Evolutionary conservation across 441 rosid species (phyloP).

Genomic region (Erodium moschatum): DNA sequence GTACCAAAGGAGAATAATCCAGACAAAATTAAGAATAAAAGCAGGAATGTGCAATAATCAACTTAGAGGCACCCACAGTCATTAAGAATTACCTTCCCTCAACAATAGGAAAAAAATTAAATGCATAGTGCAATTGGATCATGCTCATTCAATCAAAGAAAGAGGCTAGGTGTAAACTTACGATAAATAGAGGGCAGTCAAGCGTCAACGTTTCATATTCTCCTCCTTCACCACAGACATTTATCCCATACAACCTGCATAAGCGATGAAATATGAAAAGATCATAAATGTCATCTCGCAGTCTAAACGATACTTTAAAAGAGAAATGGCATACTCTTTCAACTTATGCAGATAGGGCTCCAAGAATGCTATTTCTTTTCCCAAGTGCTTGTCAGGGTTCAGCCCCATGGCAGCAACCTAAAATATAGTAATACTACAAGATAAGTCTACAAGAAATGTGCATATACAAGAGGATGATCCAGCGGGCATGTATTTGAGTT

Average conservation of each 20-base stretch:
- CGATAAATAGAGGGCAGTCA: conserved; percentile 87
- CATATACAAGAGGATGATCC: conserved; percentile 10
- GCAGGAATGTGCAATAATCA: not conserved
- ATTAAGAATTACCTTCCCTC: not conserved
- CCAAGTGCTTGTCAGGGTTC: conserved; percentile 79
- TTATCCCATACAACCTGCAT: conserved; percentile 72
- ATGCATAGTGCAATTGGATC: conserved; percentile 8
- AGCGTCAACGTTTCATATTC: conserved; percentile 92
- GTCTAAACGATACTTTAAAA: not conserved
- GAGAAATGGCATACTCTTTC: conserved; percentile 56
- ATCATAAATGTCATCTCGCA: not conserved
- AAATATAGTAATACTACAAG: conserved; percentile 20
- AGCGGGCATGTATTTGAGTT: not conserved
- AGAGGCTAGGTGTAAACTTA: conserved; percentile 28
- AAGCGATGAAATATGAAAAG: conserved; percentile 5
- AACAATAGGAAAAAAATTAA: not conserved
- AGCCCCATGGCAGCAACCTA: conserved; percentile 95
- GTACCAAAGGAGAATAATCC: not conserved
- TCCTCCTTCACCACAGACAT: conserved; percentile 97
- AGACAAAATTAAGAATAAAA: not conserved
- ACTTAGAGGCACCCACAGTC: conserved; percentile 2
- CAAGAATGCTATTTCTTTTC: conserved; percentile 67
- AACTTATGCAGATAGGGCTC: conserved; percentile 59
- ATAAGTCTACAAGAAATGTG: not conserved
- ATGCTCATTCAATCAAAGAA: conserved; percentile 16